Evolutionary conservation across 2,329 filamentous ascomycete genomes (phyloP).

Genomic region (Exutisphaerella laricina): DNA sequence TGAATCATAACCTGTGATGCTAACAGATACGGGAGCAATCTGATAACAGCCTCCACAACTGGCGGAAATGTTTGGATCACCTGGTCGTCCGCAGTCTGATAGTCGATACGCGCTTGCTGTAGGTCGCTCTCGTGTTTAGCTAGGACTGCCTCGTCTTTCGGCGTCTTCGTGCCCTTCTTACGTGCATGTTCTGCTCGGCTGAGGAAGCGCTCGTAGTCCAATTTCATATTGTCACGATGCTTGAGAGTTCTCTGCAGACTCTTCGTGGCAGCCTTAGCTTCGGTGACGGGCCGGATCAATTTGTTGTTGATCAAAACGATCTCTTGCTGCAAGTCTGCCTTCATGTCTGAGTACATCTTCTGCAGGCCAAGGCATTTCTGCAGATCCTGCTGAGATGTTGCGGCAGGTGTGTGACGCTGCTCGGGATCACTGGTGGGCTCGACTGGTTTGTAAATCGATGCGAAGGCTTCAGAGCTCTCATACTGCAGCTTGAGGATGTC

Average conservation of each 20-base stretch:
- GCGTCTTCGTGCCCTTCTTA: constrained; percentile 63
- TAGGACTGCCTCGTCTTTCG: constrained; percentile 67
- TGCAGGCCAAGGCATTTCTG: constrained; percentile 61
- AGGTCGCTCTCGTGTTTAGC: constrained; percentile 68
- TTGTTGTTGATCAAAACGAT: constrained; percentile 63
- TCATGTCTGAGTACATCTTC: constrained; percentile 64
- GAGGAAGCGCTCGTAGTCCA: constrained; percentile 76
- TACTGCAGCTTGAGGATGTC: constrained; percentile 65
- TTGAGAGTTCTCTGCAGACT: constrained; percentile 78
- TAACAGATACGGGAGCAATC: constrained; percentile 66
- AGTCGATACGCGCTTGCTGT: constrained; percentile 59
- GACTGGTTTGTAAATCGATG: constrained; percentile 71
- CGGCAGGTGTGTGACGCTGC: constrained; percentile 46
- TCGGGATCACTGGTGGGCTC: constrained; percentile 56
- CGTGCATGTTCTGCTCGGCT: constrained; percentile 63
- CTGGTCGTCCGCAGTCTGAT: constrained; percentile 68
- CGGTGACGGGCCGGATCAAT: constrained; percentile 63
- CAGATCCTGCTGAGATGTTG: constrained; percentile 59
- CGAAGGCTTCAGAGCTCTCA: constrained; percentile 60
- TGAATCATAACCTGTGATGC: constrained; percentile 68
- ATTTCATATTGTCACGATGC: constrained; percentile 72
- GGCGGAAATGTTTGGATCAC: constrained; percentile 66
- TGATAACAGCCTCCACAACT: constrained; percentile 64
- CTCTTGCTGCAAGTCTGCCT: constrained; percentile 65
- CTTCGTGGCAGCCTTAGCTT: constrained; percentile 62